Evolutionary conservation across 1,139 yeast species (phyloP).

Genomic region (Lodderomyces beijingensis): DNA sequence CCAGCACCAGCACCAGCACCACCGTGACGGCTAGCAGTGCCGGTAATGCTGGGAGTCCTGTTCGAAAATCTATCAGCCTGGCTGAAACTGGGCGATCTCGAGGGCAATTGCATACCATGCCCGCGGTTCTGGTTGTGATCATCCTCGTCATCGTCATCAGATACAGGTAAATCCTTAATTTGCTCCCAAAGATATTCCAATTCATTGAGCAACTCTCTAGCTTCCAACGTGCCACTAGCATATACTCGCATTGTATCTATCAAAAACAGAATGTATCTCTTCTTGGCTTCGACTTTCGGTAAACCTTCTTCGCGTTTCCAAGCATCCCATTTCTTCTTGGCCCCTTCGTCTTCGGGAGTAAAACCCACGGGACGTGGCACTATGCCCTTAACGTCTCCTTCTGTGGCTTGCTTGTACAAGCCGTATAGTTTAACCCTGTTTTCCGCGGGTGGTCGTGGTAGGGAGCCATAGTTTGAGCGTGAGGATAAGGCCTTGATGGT

Average conservation of each 20-base stretch:
- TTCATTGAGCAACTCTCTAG: slow-evolving; percentile 61
- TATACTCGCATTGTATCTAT: slow-evolving; percentile 71
- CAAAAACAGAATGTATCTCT: slow-evolving; percentile 60
- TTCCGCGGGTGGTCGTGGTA: slow-evolving; percentile 79
- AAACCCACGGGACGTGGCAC: slow-evolving; percentile 63
- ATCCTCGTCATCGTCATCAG: slow-evolving; percentile 22
- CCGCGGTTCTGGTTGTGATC: no score
- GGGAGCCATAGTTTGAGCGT: slow-evolving; percentile 61
- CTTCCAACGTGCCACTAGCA: slow-evolving; percentile 65
- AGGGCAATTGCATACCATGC: slow-evolving; percentile 24
- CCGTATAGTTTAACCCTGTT: slow-evolving; percentile 71
- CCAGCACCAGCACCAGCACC: slow-evolving; percentile 2
- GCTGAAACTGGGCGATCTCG: slow-evolving; percentile 37
- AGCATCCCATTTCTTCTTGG: slow-evolving; percentile 77
- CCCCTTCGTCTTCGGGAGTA: slow-evolving; percentile 60
- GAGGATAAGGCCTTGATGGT: slow-evolving; percentile 73
- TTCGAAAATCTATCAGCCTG: slow-evolving; percentile 35
- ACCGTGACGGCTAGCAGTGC: slow-evolving; percentile 17
- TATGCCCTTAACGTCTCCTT: slow-evolving; percentile 71
- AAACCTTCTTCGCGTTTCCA: slow-evolving; percentile 78
- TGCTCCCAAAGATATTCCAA: slow-evolving; percentile 74
- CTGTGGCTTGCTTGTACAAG: slow-evolving; percentile 82
- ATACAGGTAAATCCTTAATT: slow-evolving; percentile 50
- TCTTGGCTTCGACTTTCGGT: slow-evolving; percentile 69
- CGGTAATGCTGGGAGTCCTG: slow-evolving; percentile 29